Evolutionary conservation across 2,329 filamentous ascomycete genomes (phyloP), one percentile per base, ranked within the genome.

Genomic region (Rhynchosporium agropyri): DNA sequence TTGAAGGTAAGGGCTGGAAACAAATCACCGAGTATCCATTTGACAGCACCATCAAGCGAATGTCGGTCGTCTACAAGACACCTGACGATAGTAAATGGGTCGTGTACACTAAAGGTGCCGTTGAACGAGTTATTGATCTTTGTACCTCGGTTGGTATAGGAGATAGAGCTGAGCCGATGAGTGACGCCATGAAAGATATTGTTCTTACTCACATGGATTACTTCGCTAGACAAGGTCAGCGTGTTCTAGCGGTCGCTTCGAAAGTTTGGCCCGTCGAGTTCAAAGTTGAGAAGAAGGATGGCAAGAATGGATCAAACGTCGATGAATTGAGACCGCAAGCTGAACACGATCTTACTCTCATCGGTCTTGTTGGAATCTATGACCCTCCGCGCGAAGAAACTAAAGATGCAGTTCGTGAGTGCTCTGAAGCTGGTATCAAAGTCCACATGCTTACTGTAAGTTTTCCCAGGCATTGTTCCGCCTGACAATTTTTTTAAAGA

Each of bases 391-490:
- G 84, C 58, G 77, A 81, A 33, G 84, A 87, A 68, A 84, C 86
- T 20, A 80, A 82, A 0, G 77, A 78, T 7, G 84, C 86, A 0
- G 77, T 86, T 29, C 76, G 78, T 20, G 88, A 82, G 0, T 80
- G 91, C 13, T 83, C 89, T 4, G 80, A 82, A 0, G 89, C 90
- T 2, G 88, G 88, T 1, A 88, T 92, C 60, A 80, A 85, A 10
- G 85, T 92, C 28, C 87, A 89, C 73, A 93, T 93, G 89, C 82
- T 97, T 9, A 95, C 91, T 26, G 91, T 54, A 29, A 54, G 51
- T 54, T 6, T 13, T 3, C 36, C 20, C 20, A 13, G 13, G 0
- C 12, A 42, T 9, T 15, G 10, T 20, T 7, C 7, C 15, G 5
- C 3, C 20, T 4, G 20, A 20, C 3, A 42, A 3, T 5, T 4